Percentiles rank a stretch among this genome's conserved stretches.
These are phyloP conservation scores for Ricinus communis DNA, from an alignment of 345 rosid species.

Conservation along the genomic window DNA sequence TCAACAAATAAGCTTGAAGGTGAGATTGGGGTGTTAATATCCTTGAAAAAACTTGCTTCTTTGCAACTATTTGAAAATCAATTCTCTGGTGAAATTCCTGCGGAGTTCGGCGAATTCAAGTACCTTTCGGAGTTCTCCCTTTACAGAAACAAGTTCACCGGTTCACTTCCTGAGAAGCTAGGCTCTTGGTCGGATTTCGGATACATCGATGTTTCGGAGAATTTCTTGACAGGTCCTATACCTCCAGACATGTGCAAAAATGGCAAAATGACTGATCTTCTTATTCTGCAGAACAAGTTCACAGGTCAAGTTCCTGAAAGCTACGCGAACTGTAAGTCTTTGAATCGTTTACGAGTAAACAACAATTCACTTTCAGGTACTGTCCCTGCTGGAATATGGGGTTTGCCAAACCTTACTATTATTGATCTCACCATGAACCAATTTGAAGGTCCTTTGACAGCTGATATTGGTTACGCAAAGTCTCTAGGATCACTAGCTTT, in stretches of 20 bases:
- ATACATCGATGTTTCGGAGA: constrained; percentile 74
- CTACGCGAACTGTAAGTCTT: constrained; percentile 51
- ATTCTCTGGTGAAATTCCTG: constrained; percentile 65
- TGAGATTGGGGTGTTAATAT: constrained; percentile 51
- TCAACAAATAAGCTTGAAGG: constrained; percentile 66
- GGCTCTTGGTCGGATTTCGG: constrained; percentile 58
- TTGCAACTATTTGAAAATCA: constrained; percentile 59
- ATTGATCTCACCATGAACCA: constrained; percentile 63
- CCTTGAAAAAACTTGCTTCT: constrained; percentile 49
- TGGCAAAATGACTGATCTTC: constrained; percentile 54
- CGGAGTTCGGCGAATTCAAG: constrained; percentile 64
- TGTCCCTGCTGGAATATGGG: constrained; percentile 70
- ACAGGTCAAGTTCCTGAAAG: constrained; percentile 59
- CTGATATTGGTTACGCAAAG: constrained; percentile 53
- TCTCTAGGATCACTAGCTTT: constrained; percentile 54
- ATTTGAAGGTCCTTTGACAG: constrained; percentile 55
- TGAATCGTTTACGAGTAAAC: constrained; percentile 58
- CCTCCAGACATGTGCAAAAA: constrained; percentile 86
- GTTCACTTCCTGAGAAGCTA: constrained; percentile 58
- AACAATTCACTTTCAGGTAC: constrained; percentile 64
- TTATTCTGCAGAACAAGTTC: constrained; percentile 65
- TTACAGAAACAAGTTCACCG: constrained; percentile 64
- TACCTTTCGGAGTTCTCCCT: constrained; percentile 52
- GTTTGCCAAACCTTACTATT: constrained; percentile 58
- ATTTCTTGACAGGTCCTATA: constrained; percentile 63